Evolutionary conservation across 2,329 filamentous ascomycete species (phyloP).

Genomic region (Fusarium tuaranense): DNA sequence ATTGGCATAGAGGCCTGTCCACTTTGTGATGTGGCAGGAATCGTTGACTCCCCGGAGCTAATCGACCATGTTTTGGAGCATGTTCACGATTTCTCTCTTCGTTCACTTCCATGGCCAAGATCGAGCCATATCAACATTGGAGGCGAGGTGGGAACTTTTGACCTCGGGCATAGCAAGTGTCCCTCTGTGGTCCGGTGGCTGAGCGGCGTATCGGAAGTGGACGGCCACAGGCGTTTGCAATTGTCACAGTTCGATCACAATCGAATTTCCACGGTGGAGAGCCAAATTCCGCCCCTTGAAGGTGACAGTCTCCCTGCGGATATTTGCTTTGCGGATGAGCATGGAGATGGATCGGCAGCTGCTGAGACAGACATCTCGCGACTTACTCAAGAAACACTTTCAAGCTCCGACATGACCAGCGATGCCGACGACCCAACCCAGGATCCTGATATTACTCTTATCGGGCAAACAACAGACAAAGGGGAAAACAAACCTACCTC

Average conservation of each 20-base stretch:
- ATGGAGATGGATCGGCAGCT: not conserved
- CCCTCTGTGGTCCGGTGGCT: not conserved
- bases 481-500: fast-evolving
- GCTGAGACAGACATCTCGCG: not conserved
- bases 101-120: not conserved
- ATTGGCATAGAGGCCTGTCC: not conserved
- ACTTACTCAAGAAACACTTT: not conserved
- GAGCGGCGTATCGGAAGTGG: fast-evolving
- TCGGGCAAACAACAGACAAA: not conserved
- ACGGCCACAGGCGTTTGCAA: not conserved
- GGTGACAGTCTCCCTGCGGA: not conserved
- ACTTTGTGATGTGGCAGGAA: not conserved
- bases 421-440: fast-evolving
- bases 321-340: not conserved
- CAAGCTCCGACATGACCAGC: not conserved
- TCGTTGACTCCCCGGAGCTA: not conserved
- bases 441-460: fast-evolving
- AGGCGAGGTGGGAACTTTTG: not conserved
- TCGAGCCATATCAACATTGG: not conserved
- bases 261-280: not conserved
- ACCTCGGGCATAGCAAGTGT: not conserved
- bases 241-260: not conserved
- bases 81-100: not conserved
- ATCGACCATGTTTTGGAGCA: not conserved
- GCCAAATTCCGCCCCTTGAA: not conserved